These are phyloP conservation scores for Russula foetens DNA, from an alignment of 768 basidiomycete species.

Conservation along the genomic window DNA sequence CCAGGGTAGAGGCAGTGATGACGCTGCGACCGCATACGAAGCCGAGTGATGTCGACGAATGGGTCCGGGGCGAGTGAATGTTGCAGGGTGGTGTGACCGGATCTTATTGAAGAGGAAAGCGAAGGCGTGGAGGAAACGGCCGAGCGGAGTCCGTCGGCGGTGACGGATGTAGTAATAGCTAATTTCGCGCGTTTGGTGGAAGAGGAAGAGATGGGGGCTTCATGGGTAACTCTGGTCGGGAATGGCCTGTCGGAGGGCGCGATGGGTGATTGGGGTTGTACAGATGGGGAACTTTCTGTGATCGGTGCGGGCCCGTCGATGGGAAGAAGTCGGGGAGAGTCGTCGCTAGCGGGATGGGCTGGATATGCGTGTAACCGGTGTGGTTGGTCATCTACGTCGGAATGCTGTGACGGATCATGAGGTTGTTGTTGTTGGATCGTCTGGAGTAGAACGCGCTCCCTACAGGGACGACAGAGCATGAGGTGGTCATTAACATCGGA, in stretches of 20 bases:
- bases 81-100: slow-evolving; percentile 19
- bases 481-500: slow-evolving; percentile 13
- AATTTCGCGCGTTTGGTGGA: slow-evolving; percentile 30
- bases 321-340: neutral
- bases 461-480: slow-evolving; percentile 16
- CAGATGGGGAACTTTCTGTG: slow-evolving; percentile 1
- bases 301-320: neutral
- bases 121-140: slow-evolving; percentile 17
- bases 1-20: slow-evolving; percentile 85
- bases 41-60: slow-evolving; percentile 63
- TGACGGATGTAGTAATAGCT: slow-evolving; percentile 34
- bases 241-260: slow-evolving; percentile 2
- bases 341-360: slow-evolving; percentile 8
- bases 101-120: slow-evolving; percentile 21
- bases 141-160: slow-evolving; percentile 24
- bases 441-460: slow-evolving; percentile 9
- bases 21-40: slow-evolving; percentile 62
- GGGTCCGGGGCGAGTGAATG: slow-evolving; percentile 38
- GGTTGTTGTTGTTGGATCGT: slow-evolving; percentile 4
- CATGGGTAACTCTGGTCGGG: neutral
- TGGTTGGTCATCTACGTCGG: neutral
- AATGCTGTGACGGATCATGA: neutral
- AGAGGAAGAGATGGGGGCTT: slow-evolving; percentile 28
- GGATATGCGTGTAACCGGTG: neutral
- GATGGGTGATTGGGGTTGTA: neutral